A percentile compares a stretch with the other conserved stretches of the same genome.
These are phyloP conservation scores for Sporodiniella umbellata DNA, from an alignment of 371 early-diverging fungal species.

Conservation along the genomic window DNA sequence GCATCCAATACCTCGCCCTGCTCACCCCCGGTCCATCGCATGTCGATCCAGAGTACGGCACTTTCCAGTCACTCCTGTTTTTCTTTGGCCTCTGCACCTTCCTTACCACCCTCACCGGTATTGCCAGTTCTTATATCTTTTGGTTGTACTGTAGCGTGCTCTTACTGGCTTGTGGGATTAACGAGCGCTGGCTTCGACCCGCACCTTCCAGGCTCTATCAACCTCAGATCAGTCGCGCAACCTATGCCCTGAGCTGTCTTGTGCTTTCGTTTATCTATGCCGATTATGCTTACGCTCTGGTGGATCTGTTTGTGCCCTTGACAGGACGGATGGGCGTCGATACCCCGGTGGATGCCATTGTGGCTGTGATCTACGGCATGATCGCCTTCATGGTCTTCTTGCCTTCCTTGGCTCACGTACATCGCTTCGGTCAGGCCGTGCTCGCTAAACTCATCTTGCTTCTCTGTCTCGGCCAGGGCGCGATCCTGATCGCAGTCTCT, in stretches of 20 bases:
- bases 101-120: conserved; percentile 38
- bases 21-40: conserved; percentile 33
- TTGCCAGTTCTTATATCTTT: conserved; percentile 53
- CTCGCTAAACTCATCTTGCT: conserved; percentile 36
- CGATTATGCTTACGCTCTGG: conserved; percentile 45
- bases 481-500: conserved; percentile 40
- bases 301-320: conserved; percentile 72
- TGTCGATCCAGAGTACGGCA: conserved; percentile 42
- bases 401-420: conserved; percentile 54
- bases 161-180: conserved; percentile 19
- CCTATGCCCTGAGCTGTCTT: conserved; percentile 43
- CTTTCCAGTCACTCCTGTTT: conserved; percentile 31
- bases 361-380: conserved; percentile 60
- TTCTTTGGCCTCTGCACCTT: conserved; percentile 34
- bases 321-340: conserved; percentile 72
- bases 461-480: conserved; percentile 31
- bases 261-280: conserved; percentile 45
- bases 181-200: conserved; percentile 32
- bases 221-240: conserved; percentile 23
- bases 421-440: conserved; percentile 47
- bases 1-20: conserved; percentile 40
- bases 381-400: conserved; percentile 45
- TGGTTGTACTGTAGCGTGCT: conserved; percentile 35
- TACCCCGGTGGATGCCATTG: conserved; percentile 67
- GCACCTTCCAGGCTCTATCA: conserved; percentile 11